phyloP scores from a whole-genome alignment of 805 yeast genomes.

The Kuraishia piskuri region DNA sequence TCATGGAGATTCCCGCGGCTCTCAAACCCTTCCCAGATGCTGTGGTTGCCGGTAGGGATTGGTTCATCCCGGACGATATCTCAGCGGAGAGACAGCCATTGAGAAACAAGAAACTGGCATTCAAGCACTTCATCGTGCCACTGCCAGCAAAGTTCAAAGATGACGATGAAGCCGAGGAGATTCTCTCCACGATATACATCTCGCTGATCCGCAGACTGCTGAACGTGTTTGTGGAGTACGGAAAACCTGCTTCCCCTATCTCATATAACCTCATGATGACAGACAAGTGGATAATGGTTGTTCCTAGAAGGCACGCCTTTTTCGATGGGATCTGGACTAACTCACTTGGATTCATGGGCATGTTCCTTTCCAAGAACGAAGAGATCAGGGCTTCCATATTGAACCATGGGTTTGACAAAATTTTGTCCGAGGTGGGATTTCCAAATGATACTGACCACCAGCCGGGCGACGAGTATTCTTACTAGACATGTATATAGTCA shows the following conservation, averaged over 20 bases:
- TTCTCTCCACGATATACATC: constrained; percentile 60
- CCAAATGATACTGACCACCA: constrained; percentile 44
- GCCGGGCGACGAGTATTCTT: constrained; percentile 57
- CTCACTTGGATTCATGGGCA: constrained; percentile 73
- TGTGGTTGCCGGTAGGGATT: constrained; percentile 32
- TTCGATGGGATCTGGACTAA: constrained; percentile 60
- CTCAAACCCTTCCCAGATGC: constrained; percentile 51
- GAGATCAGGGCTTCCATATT: constrained; percentile 40
- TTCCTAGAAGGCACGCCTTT: constrained; percentile 65
- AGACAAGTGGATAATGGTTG: constrained; percentile 71
- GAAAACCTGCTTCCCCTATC: constrained; percentile 27
- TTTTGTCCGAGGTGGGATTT: constrained; percentile 61
- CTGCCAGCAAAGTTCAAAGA: constrained; percentile 30
- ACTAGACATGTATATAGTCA: constrained; percentile 25
- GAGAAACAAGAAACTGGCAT: constrained; percentile 52
- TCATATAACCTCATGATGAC: constrained; percentile 83
- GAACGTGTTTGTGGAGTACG: constrained; percentile 52
- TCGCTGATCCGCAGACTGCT: constrained; percentile 64
- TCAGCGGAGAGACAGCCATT: constrained; percentile 43
- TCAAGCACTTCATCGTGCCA: constrained; percentile 78
- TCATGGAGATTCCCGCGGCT: constrained; percentile 58
- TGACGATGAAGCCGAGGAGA: constrained; percentile 40
- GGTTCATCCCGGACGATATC: constrained; percentile 44
- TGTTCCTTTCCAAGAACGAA: constrained; percentile 65
- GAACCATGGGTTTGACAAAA: constrained; percentile 36